Percentiles rank a stretch among this genome's conserved stretches.
phyloP scores from a whole-genome alignment of 208 protist genomes.

The Wallacemonas sp. region DNA sequence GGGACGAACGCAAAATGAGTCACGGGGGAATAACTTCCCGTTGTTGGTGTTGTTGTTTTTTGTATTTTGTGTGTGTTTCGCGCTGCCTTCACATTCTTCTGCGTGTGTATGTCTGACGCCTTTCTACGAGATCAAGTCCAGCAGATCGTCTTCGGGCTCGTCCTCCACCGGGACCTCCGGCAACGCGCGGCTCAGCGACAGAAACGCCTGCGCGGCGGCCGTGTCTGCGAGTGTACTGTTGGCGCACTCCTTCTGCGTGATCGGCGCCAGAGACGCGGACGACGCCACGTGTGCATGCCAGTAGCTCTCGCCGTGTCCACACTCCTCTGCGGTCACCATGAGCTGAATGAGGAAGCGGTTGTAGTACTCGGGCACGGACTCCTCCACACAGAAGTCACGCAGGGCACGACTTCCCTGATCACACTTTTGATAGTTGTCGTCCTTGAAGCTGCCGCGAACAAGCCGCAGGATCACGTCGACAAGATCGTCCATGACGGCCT shows the following conservation, averaged over 20 bases:
- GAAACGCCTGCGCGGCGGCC: constrained; percentile 31
- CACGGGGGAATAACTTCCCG: too few species aligned
- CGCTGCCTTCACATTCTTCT: neutral
- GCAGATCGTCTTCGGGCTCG: constrained; percentile 29
- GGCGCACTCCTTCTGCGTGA: constrained; percentile 47
- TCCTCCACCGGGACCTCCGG: constrained; percentile 21
- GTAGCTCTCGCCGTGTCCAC: constrained; percentile 31
- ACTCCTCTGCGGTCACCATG: constrained; percentile 38
- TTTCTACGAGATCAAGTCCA: constrained; percentile 28
- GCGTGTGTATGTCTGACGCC: neutral
- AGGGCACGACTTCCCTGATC: constrained; percentile 62
- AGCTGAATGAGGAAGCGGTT: constrained; percentile 76
- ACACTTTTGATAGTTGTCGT: constrained; percentile 72
- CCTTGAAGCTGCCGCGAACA: constrained; percentile 58
- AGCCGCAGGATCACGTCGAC: constrained; percentile 55
- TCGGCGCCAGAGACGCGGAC: constrained; percentile 25
- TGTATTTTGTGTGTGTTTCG: neutral
- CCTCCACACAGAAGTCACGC: constrained; percentile 63
- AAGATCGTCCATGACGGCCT: constrained; percentile 71
- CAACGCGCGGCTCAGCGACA: constrained; percentile 29
- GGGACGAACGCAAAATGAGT: too few species aligned
- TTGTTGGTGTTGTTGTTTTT: too few species aligned
- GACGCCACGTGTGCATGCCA: constrained; percentile 29
- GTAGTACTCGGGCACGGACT: constrained; percentile 66
- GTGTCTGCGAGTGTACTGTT: constrained; percentile 30